phyloP scores from a whole-genome alignment of 495 filamentous ascomycete species.

The Penicillium canariense region DNA sequence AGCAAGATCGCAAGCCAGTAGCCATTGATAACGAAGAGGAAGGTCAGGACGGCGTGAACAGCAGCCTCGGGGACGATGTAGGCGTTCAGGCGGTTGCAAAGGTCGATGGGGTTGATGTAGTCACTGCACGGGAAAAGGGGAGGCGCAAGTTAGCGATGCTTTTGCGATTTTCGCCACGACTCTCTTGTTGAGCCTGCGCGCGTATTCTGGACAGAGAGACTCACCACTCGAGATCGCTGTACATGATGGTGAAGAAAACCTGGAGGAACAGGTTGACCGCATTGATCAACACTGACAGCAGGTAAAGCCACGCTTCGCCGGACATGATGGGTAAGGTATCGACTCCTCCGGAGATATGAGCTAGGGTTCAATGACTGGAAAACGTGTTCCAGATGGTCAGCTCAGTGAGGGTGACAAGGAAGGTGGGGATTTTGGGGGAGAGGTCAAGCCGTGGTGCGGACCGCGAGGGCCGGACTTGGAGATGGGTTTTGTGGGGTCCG shows the following conservation, averaged over 20 bases:
- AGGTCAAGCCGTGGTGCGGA: constrained; percentile 10
- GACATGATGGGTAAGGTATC: constrained; percentile 69
- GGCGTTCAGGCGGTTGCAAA: constrained; percentile 99
- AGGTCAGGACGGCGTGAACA: constrained; percentile 91
- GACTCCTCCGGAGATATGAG: constrained; percentile 4
- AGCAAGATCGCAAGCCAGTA: constrained; percentile 95
- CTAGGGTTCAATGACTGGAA: constrained; percentile 10
- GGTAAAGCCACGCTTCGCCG: constrained; percentile 98
- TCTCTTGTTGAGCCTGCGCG: neutral
- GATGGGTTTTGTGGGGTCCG: constrained; percentile 28
- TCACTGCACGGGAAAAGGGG: constrained; percentile 57
- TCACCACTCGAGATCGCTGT: constrained; percentile 96
- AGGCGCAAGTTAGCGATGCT: constrained; percentile 20
- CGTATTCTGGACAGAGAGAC: constrained; percentile 25
- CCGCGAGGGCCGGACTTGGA: constrained; percentile 26
- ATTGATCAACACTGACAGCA: constrained; percentile 98
- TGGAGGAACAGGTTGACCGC: constrained; percentile 99
- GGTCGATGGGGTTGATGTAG: constrained; percentile 99
- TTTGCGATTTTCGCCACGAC: neutral
- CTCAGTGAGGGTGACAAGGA: constrained; percentile 3
- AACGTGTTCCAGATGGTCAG: constrained; percentile 5
- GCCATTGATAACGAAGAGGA: constrained; percentile 95
- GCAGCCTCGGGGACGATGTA: constrained; percentile 99
- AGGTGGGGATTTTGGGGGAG: constrained; percentile 2
- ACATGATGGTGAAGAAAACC: constrained; percentile 99